Evolutionary conservation across 805 yeast species (phyloP).

Genomic region (Candida nanaspora): DNA sequence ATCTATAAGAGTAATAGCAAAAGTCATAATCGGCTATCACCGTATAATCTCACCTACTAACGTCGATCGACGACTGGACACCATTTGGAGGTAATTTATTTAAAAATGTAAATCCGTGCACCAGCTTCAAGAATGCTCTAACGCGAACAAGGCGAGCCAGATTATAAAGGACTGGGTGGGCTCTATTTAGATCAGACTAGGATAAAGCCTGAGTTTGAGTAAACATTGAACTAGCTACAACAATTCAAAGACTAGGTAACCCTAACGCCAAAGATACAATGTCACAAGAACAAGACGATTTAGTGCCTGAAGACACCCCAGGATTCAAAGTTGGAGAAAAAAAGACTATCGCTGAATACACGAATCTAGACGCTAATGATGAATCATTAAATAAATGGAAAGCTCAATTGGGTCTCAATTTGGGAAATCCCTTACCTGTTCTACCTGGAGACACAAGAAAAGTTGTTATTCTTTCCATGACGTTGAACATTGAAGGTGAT

Average conservation of each 20-base stretch:
- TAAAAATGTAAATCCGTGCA: too few relatives aligned
- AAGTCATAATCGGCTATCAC: too few relatives aligned
- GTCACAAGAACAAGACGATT: constrained; percentile 25
- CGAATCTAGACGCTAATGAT: constrained; percentile 79
- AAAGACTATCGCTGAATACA: constrained; percentile 79
- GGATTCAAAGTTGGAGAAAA: constrained; percentile 61
- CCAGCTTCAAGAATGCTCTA: too few relatives aligned
- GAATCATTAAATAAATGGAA: constrained; percentile 91
- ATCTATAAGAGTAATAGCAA: too few relatives aligned
- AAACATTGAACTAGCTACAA: too few relatives aligned
- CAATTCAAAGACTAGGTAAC: too few relatives aligned
- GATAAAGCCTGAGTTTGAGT: too few relatives aligned
- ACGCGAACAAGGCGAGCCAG: too few relatives aligned
- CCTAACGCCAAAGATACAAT: neutral
- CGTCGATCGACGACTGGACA: neutral
- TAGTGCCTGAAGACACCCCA: constrained; percentile 54
- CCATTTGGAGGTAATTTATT: too few relatives aligned
- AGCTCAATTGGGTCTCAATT: constrained; percentile 70
- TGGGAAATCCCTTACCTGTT: constrained; percentile 52
- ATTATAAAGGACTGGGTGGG: too few relatives aligned
- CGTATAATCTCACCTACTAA: too few relatives aligned
- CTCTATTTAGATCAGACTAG: too few relatives aligned
- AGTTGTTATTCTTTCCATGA: constrained; percentile 75
- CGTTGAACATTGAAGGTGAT: constrained; percentile 61
- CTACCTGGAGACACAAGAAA: constrained; percentile 66